Percentiles rank a stretch among this genome's conserved stretches.
Evolutionary conservation across 2,329 filamentous ascomycete species (phyloP).

Genomic region (Curvularia eragrostidis): DNA sequence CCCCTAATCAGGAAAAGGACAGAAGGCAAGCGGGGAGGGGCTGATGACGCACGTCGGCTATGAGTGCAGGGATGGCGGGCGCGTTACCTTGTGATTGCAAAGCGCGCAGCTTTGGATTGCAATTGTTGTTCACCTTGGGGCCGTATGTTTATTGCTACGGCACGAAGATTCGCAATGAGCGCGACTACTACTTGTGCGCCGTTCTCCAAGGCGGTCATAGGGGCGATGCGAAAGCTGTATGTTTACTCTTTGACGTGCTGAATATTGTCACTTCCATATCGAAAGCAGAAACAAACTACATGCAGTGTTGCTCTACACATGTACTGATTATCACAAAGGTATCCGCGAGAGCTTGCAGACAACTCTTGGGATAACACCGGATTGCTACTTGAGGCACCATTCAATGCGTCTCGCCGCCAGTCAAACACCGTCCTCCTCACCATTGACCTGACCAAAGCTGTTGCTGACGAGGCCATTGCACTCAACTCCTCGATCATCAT

Average conservation of each 20-base stretch:
- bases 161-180: conserved; percentile 52
- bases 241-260: conserved; percentile 40
- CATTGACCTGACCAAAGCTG: conserved; percentile 87
- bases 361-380: conserved; percentile 97
- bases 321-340: conserved; percentile 60
- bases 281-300: neutral
- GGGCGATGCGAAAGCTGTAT: conserved; percentile 80
- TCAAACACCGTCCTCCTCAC: conserved; percentile 78
- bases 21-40: conserved; percentile 13
- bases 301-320: neutral
- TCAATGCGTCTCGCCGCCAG: conserved; percentile 62
- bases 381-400: conserved; percentile 72
- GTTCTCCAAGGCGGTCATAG: conserved; percentile 73
- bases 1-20: conserved; percentile 16
- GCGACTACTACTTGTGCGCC: conserved; percentile 58
- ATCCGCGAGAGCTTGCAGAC: conserved; percentile 88
- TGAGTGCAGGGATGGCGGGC: conserved; percentile 19
- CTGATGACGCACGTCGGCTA: conserved; percentile 27
- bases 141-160: conserved; percentile 45
- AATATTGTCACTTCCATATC: neutral
- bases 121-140: conserved; percentile 1
- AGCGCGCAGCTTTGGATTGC: conserved; percentile 8
- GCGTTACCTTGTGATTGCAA: conserved; percentile 8
- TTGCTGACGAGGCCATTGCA: conserved; percentile 87
- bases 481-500: conserved; percentile 80